Base-by-base conservation (phyloP, 768 basidiomycete species). In the Leccinum variicolor region DNA sequence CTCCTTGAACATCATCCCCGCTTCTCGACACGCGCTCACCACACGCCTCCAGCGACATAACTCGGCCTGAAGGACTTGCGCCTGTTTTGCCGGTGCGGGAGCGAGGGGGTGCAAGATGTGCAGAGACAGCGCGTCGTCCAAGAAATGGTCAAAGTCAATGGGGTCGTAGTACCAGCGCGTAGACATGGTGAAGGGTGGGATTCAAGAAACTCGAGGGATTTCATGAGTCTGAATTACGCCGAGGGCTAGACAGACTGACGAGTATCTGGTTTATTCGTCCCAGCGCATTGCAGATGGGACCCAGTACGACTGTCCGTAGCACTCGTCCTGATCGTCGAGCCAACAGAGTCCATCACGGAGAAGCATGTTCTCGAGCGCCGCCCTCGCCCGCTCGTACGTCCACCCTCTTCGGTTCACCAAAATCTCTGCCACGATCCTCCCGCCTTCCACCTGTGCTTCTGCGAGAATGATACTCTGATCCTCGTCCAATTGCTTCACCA, bases 271-370 rank as follows among this genome's bases (percentile, higher is more conserved):
- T 39, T 70, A 89, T 53, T 82, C 75, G 57, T 91, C 89, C 92
- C 92, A 97, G 57, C 81, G 81, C 82, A 96, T 90, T 3, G 88
- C 89, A 13, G 90, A 91, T 1, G 89, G 88, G 11, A 96, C 79
- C 94, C 94, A 98, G 69, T 93, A 96, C 23, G 85, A 83, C 56
- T 79, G 78, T 28, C 85, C 84, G 29, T 75, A 77, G 15, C 68
- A 69, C 62, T 85, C 84, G 53, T 90, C 92, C 72, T 97, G 94
- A 25, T 92, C 87, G 66, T 99, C 97, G 29, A 98, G 68, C 97
- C 97, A 99, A 57, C 92, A 95, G 25, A 96, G 76, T 1, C 95
- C 96, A 61, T 98, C 94, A 26, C 89, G 80, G 60, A 92, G 78
- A 14, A 95, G 81, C 86, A 96, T 94, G 60, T 95, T 94, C 65